phyloP scores from a whole-genome alignment of 305 asterid species.

The Solanum hybrid region DNA sequence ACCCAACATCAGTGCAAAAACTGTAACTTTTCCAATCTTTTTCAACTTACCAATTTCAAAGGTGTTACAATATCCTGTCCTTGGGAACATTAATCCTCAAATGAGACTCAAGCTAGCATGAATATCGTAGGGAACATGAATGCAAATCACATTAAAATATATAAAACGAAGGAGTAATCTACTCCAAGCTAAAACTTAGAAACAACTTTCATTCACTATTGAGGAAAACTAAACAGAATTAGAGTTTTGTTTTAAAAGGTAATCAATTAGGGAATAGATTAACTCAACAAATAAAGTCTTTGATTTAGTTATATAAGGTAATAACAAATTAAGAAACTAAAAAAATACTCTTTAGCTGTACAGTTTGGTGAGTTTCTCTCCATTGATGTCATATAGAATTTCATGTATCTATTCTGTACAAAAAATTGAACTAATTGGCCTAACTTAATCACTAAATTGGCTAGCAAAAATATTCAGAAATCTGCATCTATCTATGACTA shows the following conservation, averaged over 20 bases:
- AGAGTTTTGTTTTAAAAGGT: neutral
- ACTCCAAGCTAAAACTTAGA: too few relatives aligned
- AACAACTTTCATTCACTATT: neutral
- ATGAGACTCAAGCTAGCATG: too few relatives aligned
- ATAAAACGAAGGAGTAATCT: too few relatives aligned
- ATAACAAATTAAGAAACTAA: neutral
- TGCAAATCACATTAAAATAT: too few relatives aligned
- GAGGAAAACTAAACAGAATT: neutral
- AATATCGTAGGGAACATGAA: too few relatives aligned
- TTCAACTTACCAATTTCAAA: too few relatives aligned
- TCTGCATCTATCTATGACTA: neutral
- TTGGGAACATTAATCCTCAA: too few relatives aligned
- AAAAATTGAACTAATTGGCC: neutral
- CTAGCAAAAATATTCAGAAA: constrained; percentile 4
- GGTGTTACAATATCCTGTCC: too few relatives aligned
- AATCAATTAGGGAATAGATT: neutral
- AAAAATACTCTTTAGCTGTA: neutral
- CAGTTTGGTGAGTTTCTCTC: neutral
- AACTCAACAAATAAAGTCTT: too few relatives aligned
- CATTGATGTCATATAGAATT: neutral
- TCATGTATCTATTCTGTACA: neutral
- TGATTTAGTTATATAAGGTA: neutral
- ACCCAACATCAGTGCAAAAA: too few relatives aligned
- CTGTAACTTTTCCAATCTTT: too few relatives aligned
- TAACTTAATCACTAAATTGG: neutral